Evolutionary conservation across 176 grass and related monocot genomes (phyloP).

Genomic region (Aegilops speltoides): DNA sequence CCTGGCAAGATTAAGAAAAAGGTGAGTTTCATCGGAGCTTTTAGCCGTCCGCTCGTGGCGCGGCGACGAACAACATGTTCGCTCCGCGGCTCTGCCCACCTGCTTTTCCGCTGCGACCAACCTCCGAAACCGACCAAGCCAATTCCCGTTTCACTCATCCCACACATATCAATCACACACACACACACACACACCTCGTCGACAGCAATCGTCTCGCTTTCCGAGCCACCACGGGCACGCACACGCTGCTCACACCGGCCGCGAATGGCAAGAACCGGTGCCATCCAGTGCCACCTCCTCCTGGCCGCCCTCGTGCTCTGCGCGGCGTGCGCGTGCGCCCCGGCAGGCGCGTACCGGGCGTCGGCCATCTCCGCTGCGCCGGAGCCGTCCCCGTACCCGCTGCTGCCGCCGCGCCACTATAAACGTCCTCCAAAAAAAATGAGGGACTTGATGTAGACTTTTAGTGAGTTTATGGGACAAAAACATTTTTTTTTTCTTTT

Average conservation of each 20-base stretch:
- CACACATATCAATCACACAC: no score
- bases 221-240: background rate
- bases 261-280: constrained; percentile 20
- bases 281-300: background rate
- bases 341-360: background rate
- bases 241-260: background rate
- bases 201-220: background rate
- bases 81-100: no score
- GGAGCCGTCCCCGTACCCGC: constrained; percentile 9
- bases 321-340: background rate
- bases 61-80: no score
- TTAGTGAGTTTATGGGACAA: no score
- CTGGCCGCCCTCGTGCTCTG: background rate
- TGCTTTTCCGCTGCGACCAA: background rate
- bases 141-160: background rate
- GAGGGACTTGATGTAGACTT: no score
- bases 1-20: no score
- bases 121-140: background rate
- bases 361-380: constrained; percentile 67
- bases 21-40: no score
- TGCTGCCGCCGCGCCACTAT: background rate
- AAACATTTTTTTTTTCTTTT: no score
- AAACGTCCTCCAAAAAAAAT: no score
- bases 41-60: no score
- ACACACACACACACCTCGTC: background rate